These are phyloP conservation scores for Rhexocercosporidium sp. DNA, from an alignment of 2,329 filamentous ascomycete species.

Conservation along the genomic window DNA sequence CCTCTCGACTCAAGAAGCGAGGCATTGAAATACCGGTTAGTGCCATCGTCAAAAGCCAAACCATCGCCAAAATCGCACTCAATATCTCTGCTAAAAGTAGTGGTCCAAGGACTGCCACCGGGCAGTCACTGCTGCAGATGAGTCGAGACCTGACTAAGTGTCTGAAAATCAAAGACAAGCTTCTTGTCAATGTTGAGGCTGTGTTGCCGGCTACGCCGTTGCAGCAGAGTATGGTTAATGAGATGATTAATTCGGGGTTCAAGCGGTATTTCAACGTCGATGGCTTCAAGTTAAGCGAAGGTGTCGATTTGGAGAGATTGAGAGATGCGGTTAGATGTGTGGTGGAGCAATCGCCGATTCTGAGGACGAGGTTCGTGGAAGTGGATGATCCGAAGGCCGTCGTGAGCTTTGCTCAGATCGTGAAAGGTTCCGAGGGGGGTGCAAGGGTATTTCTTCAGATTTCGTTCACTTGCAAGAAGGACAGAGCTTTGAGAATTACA, in stretches of 20 bases:
- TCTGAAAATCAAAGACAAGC: conserved; percentile 43
- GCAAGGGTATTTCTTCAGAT: neutral
- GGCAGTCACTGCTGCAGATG: conserved; percentile 33
- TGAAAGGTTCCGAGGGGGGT: conserved; percentile 42
- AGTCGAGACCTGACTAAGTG: conserved; percentile 46
- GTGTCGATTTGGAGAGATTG: conserved; percentile 61
- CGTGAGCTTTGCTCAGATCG: conserved; percentile 60
- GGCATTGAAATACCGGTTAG: conserved; percentile 71
- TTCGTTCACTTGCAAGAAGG: neutral
- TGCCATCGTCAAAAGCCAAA: conserved; percentile 75
- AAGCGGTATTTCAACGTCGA: conserved; percentile 87
- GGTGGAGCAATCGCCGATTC: conserved; percentile 66
- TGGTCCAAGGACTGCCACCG: neutral
- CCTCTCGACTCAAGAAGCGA: conserved; percentile 68
- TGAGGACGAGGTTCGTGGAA: conserved; percentile 75
- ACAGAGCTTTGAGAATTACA: conserved; percentile 40
- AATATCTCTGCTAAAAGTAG: conserved; percentile 30
- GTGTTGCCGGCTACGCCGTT: conserved; percentile 79
- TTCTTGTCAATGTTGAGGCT: conserved; percentile 54
- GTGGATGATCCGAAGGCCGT: conserved; percentile 65
- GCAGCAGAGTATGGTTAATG: conserved; percentile 84
- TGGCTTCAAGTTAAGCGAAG: conserved; percentile 63
- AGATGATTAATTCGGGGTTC: conserved; percentile 79
- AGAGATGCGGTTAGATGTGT: conserved; percentile 66
- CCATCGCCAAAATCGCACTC: conserved; percentile 64